Base-by-base conservation (phyloP, 805 yeast genomes). In the Saccharomycodes ludwigii region DNA sequence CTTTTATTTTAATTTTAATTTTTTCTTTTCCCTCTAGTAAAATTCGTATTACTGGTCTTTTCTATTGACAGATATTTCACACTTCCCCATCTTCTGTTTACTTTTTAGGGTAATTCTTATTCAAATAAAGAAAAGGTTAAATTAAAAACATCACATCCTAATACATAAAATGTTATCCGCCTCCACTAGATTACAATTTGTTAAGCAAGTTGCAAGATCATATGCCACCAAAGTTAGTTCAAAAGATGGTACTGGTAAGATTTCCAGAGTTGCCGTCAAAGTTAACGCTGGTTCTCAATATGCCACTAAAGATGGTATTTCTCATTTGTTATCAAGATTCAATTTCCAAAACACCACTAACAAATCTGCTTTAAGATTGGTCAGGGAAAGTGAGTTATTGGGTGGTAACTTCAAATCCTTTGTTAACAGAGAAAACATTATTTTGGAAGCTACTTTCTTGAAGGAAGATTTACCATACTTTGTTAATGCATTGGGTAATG, bases 361-460 rank as follows among this genome's bases (percentile, higher is more conserved):
- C 47, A 83, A 84, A 59, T 79, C 95, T 13, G 95, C 91, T 16
- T 69, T 91, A 55, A 81, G 97, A 66, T 68, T 86, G 51, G 80
- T 85, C 52, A 81, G 98, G 63, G 98, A 91, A 65, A 65, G 86
- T 31, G 98, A 88, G 65, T 72, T 91, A 43, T 68, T 88, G 43
- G 97, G 98, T 45, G 97, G 95, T 54, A 61, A 59, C 38, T 71
- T 84, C 58, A 52, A 68, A 30, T 65, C 94, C 27, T 48, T 53
- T 35, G 76, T 84, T 46, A 74, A 81, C 58, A 79, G 95, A 66
- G 97, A 91, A 56, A 66, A 77, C 48, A 71, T 91, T 42, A 72
- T 81, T 40, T 71, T 88, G 51, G 69, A 72, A 44, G 77, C 97
- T 38, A 68, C 71, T 46, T 91, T 91, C 66, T 70, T 88, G 60